phyloP scores from a whole-genome alignment of 208 protist species.

The Leishmania martiniquensis region DNA sequence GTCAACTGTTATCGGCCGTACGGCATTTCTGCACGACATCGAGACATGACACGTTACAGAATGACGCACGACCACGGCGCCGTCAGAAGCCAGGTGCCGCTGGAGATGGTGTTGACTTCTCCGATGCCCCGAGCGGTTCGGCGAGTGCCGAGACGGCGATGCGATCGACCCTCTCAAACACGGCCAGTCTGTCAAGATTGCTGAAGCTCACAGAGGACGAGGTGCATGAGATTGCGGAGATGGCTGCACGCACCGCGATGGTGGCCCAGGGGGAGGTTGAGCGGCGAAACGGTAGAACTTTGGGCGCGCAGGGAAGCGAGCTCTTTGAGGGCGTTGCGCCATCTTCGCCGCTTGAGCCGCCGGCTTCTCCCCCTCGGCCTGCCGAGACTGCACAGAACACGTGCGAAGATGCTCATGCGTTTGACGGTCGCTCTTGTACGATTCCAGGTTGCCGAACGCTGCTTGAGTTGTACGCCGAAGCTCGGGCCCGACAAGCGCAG shows the following conservation, averaged over 20 bases:
- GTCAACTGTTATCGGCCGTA: not conserved
- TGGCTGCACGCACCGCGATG: not conserved
- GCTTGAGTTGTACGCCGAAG: conserved; percentile 7
- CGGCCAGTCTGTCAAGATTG: not conserved
- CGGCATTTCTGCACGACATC: not conserved
- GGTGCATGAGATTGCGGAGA: conserved; percentile 14
- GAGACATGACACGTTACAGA: not conserved
- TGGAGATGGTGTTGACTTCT: not conserved
- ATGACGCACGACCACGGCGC: no score
- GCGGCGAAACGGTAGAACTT: not conserved
- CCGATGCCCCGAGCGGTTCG: not conserved
- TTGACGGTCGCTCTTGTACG: not conserved
- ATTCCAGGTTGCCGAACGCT: conserved; percentile 22
- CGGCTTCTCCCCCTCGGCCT: not conserved
- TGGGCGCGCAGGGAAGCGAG: not conserved
- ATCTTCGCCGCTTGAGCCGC: not conserved
- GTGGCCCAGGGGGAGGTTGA: not conserved
- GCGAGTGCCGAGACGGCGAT: not conserved
- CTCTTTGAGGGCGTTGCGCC: not conserved
- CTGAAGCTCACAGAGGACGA: conserved; percentile 18
- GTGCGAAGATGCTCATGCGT: not conserved
- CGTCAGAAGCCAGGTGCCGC: not conserved
- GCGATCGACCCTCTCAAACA: not conserved
- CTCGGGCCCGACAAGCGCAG: not conserved
- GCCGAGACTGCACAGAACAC: not conserved